Evolutionary conservation across 495 filamentous ascomycete species (phyloP).

Genomic region (Penicillium paxilli): DNA sequence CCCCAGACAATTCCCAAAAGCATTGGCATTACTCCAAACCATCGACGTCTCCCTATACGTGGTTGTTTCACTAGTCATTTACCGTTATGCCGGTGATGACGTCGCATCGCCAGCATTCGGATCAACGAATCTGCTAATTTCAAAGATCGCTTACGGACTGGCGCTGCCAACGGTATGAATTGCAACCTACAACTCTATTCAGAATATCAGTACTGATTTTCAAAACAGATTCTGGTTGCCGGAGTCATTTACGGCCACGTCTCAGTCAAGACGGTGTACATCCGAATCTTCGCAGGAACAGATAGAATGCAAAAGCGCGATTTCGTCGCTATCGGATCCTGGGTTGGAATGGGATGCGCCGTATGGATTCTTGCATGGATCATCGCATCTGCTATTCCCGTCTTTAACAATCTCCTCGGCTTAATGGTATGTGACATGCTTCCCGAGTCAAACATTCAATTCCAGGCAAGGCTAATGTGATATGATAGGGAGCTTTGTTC

Average conservation of each 20-base stretch:
- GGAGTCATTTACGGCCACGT: conserved; percentile 56
- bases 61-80: conserved; percentile 54
- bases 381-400: conserved; percentile 70
- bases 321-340: conserved; percentile 48
- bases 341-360: conserved; percentile 55
- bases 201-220: conserved; percentile 7
- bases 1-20: conserved; percentile 65
- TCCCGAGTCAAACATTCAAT: neutral
- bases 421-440: conserved; percentile 36
- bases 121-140: conserved; percentile 59
- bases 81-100: conserved; percentile 65
- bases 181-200: neutral
- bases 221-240: conserved; percentile 4
- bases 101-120: conserved; percentile 74
- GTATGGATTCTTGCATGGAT: conserved; percentile 70
- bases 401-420: conserved; percentile 65
- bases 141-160: conserved; percentile 74
- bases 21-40: conserved; percentile 62
- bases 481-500: conserved; percentile 32
- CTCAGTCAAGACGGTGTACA: conserved; percentile 65
- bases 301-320: conserved; percentile 54
- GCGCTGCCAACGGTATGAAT: conserved; percentile 63
- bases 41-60: conserved; percentile 67
- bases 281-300: conserved; percentile 33
- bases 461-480: neutral